These are phyloP conservation scores for Ceratobasidium sp. DNA, from an alignment of 1,284 basidiomycete genomes.

Conservation along the genomic window DNA sequence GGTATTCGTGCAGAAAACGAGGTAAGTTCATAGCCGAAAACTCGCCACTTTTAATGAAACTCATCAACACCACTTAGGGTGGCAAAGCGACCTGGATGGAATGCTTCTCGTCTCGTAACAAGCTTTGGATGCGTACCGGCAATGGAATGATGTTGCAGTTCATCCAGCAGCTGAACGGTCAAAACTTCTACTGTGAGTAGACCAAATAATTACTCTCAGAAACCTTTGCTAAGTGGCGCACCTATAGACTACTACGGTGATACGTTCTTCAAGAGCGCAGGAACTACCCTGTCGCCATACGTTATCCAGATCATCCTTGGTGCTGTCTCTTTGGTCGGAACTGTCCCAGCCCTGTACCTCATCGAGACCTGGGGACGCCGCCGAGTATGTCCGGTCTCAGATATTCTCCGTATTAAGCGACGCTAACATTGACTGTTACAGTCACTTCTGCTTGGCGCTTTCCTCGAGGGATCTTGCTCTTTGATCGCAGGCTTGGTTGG, in stretches of 20 bases:
- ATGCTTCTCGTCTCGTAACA: constrained; percentile 78
- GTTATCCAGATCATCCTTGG: constrained; percentile 80
- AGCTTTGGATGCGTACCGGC: constrained; percentile 76
- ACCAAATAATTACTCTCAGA: not conserved
- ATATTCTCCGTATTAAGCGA: constrained; percentile 17
- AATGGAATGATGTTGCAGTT: constrained; percentile 88
- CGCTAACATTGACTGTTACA: constrained; percentile 54
- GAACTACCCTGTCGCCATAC: constrained; percentile 76
- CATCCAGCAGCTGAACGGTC: constrained; percentile 71
- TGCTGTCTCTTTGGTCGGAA: constrained; percentile 75
- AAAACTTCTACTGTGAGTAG: constrained; percentile 53
- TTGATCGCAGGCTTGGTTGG: constrained; percentile 79
- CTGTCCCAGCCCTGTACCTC: constrained; percentile 72
- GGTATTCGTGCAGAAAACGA: constrained; percentile 65
- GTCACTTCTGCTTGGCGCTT: constrained; percentile 75
- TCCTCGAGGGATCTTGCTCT: constrained; percentile 72
- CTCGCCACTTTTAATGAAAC: constrained; percentile 46
- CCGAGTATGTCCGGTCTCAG: constrained; percentile 58
- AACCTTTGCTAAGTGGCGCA: not conserved
- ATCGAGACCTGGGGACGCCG: constrained; percentile 78
- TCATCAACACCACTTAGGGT: constrained; percentile 61
- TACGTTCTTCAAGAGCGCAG: constrained; percentile 84
- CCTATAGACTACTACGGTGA: constrained; percentile 77
- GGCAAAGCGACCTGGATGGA: constrained; percentile 84
- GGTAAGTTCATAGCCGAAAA: not conserved